Base-by-base conservation (phyloP, 2,329 filamentous ascomycete species). In the Coniochaeta ligniaria region DNA sequence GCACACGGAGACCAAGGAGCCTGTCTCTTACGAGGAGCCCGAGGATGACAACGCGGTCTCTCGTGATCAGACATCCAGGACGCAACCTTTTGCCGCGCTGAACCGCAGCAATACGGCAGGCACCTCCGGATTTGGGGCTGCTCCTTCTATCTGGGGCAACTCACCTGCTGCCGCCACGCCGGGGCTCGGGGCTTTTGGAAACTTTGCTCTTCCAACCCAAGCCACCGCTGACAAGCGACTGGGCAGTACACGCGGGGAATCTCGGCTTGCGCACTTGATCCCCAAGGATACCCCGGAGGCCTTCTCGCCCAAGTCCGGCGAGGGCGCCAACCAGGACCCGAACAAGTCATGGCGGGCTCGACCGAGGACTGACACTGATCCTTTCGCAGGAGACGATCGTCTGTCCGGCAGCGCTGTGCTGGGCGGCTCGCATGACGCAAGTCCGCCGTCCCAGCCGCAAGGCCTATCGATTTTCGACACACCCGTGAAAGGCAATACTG, bases 131-230 rank as follows among this genome's bases (percentile, higher is more conserved):
- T 78, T 83, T 64, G 77, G 76, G 24, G 68, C 72, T 16, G 69
- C 70, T 50, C 60, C 73, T n/a, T 78, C 79, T 12, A 73, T 79
- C 1, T 83, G 80, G 79, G 76, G 75, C 28, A 66, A 73, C 20
- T 66, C 74, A 8, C 68, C 81, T 24, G 75, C 82, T 33, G 81
- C 83, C 16, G 81, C 84, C 24, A 85, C 90, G 66, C 83, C 87
- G 7, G 85, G 87, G 1, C 90, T 93, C 80, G 92, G 94, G 36
- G 88, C 88, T 24, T 99, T 99, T 74, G 94, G 94, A 12, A 95
- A 87, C 68, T 98, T 98, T 73, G 88, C 90, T n/a, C 74, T 96
- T 59, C 74, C 83, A 3, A 76, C 79, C 33, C 80, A 82, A 20
- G 75, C 82, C 7, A 79, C 85, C 33, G 78, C 81, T 4, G 91